A percentile compares a stretch with the other conserved stretches of the same genome.
Evolutionary conservation across 78 protist genomes (phyloP).

Genomic region (Isochrysis galbana): DNA sequence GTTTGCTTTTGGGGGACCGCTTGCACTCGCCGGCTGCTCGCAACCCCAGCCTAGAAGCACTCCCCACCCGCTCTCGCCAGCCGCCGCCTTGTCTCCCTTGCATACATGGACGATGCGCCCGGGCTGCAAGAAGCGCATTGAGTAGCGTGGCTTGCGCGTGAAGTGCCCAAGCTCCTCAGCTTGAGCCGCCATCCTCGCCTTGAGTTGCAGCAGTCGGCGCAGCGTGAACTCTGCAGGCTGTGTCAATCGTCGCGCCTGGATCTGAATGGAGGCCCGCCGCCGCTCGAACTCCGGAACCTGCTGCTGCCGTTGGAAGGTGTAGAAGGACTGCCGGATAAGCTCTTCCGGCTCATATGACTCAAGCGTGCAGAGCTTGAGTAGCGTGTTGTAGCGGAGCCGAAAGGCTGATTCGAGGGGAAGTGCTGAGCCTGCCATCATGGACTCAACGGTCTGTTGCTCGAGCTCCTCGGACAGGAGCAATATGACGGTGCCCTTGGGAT

Average conservation of each 20-base stretch:
- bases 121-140: conserved; percentile 43
- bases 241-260: background rate
- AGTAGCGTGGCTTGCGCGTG: background rate
- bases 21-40: too few relatives aligned
- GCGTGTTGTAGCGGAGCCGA: conserved; percentile 18
- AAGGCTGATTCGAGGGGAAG: background rate
- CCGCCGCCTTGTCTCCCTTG: background rate
- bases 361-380: background rate
- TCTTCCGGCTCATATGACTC: conserved; percentile 39
- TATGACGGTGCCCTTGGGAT: conserved; percentile 84
- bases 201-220: background rate
- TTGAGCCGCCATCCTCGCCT: background rate
- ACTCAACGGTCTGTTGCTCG: conserved; percentile 73
- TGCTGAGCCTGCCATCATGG: conserved; percentile 51
- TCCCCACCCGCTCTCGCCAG: conserved; percentile 78
- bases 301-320: conserved; percentile 38
- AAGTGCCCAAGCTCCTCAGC: background rate
- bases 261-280: background rate
- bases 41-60: conserved; percentile 48
- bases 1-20: too few relatives aligned
- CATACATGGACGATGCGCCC: conserved; percentile 57
- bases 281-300: background rate
- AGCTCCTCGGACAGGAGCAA: conserved; percentile 77
- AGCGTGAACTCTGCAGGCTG: background rate
- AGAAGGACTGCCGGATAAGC: conserved; percentile 45